phyloP scores from a whole-genome alignment of 768 basidiomycete genomes.

The Tulasnella sp. region DNA sequence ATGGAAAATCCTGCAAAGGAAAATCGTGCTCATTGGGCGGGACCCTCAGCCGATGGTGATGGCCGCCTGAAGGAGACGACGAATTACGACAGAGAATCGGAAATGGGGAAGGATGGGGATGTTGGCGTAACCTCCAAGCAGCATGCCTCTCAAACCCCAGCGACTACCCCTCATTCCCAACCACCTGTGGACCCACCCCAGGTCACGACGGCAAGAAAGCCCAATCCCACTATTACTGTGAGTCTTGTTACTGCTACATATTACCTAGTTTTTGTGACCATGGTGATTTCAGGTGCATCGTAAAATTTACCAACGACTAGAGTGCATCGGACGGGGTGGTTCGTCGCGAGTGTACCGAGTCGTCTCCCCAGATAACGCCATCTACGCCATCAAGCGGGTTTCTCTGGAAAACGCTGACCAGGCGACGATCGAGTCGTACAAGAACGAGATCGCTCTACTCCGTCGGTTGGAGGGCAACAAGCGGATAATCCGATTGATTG shows the following conservation, averaged over 20 bases:
- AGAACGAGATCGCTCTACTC: constrained; percentile 90
- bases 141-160: neutral
- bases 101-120: constrained; percentile 4
- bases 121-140: neutral
- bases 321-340: constrained; percentile 86
- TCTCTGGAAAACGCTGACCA: constrained; percentile 77
- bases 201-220: neutral
- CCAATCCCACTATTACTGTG: constrained; percentile 13
- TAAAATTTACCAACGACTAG: constrained; percentile 74
- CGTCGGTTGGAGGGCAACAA: constrained; percentile 90
- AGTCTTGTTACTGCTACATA: neutral
- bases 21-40: constrained; percentile 6
- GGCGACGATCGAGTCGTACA: constrained; percentile 83
- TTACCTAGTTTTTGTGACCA: neutral
- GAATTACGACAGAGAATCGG: constrained; percentile 7
- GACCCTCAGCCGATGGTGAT: neutral
- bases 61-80: constrained; percentile 5
- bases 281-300: constrained; percentile 2
- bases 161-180: neutral
- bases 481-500: constrained; percentile 81
- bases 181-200: neutral
- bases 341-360: constrained; percentile 94
- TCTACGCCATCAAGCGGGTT: constrained; percentile 89
- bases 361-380: constrained; percentile 56
- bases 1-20: constrained; percentile 13